Evolutionary conservation across 305 asterid genomes (phyloP).

Genomic region (Caryopteris hybrid): DNA sequence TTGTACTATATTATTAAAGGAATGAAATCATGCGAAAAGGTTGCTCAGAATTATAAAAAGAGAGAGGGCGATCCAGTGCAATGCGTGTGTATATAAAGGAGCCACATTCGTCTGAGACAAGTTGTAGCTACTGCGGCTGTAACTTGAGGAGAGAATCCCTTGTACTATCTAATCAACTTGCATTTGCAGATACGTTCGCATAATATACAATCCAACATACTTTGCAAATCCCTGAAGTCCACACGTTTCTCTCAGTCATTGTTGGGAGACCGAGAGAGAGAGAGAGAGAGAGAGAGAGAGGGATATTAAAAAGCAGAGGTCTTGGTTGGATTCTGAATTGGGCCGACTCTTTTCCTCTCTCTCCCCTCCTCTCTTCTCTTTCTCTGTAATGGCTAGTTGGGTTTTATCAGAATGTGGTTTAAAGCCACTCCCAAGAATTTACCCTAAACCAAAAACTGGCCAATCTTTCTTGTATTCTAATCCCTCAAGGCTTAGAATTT

Average conservation of each 20-base stretch:
- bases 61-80: too few relatives aligned
- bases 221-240: slow-evolving; percentile 21
- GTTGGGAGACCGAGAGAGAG: neutral
- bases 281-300: neutral
- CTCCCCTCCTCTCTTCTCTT: neutral
- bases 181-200: neutral
- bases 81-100: too few relatives aligned
- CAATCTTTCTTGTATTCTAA: slow-evolving; percentile 15
- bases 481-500: slow-evolving; percentile 30
- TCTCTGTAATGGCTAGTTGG: slow-evolving; percentile 55
- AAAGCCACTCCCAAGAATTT: slow-evolving; percentile 62
- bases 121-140: slow-evolving; percentile 2
- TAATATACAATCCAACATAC: neutral
- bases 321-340: slow-evolving; percentile 17
- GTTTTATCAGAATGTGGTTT: slow-evolving; percentile 84
- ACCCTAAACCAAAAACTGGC: slow-evolving; percentile 53
- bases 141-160: too few relatives aligned
- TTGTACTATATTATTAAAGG: too few relatives aligned
- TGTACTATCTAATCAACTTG: too few relatives aligned
- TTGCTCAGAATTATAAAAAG: too few relatives aligned
- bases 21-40: too few relatives aligned
- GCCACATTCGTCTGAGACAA: neutral
- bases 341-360: neutral
- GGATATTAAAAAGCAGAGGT: slow-evolving; percentile 5
- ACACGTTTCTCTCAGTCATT: slow-evolving; percentile 20